Base-by-base conservation (phyloP, 2,329 filamentous ascomycete species). In the Calycina herbarum region DNA sequence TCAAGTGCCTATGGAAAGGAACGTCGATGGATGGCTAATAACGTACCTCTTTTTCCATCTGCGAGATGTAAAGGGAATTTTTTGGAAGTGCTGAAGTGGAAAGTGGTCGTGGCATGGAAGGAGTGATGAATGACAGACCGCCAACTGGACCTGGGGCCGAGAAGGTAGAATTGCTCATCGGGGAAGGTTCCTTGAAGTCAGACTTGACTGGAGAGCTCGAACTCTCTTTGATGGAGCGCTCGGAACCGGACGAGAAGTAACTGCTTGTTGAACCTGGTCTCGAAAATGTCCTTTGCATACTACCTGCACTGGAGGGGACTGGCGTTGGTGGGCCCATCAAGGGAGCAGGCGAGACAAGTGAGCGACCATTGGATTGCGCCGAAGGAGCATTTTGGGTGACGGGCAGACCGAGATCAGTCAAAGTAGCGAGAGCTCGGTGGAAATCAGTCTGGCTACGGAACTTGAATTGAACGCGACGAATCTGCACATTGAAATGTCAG, bases 381-480 rank as follows among this genome's bases (percentile, higher is more conserved):
- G 61, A 20, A 40, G 64, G n/a, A 20, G 61, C 58, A 54, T 59
- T 69, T 27, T 71, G 63, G 20, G 64, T 71, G 76, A 77, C 57
- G 45, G 74, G 59, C 76, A 77, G 65, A 63, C 64, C 81, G 69
- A 73, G 76, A 69, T 62, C 71, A 70, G 65, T 76, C 69, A 64
- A 70, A 73, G 66, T 65, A 68, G 64, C 76, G 17, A 70, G 15
- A 42, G 67, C 67, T 61, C 62, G 68, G 11, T 60, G 51, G 57
- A 76, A 82, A 62, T 81, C 79, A 31, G 70, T 61, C 10, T 76
- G 71, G 5, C 74, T 77, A 17, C 66, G 70, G 66, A 82, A 82
- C 62, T 76, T 80, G 27, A 83, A 66, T 67, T 83, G 81, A 48
- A 81, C 73, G 57, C 80, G 77, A 48, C 79, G 76, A 35, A 79